These are phyloP conservation scores for Curvularia hawaiiensis DNA, from an alignment of 2,329 filamentous ascomycete species.

Conservation along the genomic window DNA sequence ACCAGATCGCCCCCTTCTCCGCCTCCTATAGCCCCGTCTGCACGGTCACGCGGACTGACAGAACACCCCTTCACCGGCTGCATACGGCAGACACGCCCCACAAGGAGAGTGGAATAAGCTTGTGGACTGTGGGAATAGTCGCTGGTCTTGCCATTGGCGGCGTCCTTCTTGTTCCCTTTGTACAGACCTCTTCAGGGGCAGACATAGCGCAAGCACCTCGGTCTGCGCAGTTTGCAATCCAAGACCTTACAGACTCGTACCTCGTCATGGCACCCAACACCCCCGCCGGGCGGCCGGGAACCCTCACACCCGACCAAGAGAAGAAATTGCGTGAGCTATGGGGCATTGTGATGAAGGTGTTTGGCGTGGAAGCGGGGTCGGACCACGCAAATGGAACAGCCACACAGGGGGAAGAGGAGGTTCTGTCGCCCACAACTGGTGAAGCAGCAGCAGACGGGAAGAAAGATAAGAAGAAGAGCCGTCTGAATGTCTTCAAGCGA, in stretches of 20 bases:
- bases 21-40: conserved; percentile 13
- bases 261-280: conserved; percentile 49
- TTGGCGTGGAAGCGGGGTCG: conserved; percentile 55
- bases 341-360: conserved; percentile 75
- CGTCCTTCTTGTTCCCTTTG: conserved; percentile 34
- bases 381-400: conserved; percentile 35
- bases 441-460: conserved; percentile 36
- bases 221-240: conserved; percentile 25
- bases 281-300: conserved; percentile 78
- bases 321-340: conserved; percentile 88
- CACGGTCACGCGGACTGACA: conserved; percentile 20
- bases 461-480: conserved; percentile 76
- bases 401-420: conserved; percentile 22
- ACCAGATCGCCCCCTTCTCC: conserved; percentile 22
- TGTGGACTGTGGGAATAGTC: conserved; percentile 36
- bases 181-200: conserved; percentile 16
- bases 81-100: conserved; percentile 9
- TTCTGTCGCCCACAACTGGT: conserved; percentile 13
- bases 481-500: conserved; percentile 68
- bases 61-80: conserved; percentile 6
- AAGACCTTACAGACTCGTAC: conserved; percentile 36
- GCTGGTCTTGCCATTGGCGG: conserved; percentile 42
- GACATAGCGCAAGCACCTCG: conserved; percentile 13
- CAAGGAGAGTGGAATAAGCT: conserved; percentile 33
- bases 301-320: conserved; percentile 87